Percentiles rank a stretch among this genome's conserved stretches.
phyloP scores from a whole-genome alignment of 306 rosid species.

The Carpinus fangiana region DNA sequence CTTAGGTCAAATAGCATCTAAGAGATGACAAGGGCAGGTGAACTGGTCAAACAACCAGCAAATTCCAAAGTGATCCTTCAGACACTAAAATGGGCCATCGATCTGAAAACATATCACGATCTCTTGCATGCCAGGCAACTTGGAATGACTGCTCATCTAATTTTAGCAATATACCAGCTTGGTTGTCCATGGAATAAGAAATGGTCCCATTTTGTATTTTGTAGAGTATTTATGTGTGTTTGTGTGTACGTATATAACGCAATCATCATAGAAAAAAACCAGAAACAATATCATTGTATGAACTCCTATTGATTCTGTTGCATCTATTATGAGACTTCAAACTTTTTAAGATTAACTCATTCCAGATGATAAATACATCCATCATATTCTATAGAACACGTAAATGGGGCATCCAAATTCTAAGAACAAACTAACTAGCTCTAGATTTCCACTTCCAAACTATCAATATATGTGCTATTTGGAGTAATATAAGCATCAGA shows the following conservation, averaged over 20 bases:
- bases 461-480: background rate
- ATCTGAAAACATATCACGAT: background rate
- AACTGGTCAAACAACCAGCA: slow-evolving; percentile 4
- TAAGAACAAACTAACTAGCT: background rate
- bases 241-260: too few relatives aligned
- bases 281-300: too few relatives aligned
- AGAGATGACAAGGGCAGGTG: background rate
- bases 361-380: background rate
- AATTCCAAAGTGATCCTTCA: background rate
- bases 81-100: background rate
- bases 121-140: background rate
- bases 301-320: background rate
- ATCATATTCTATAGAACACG: background rate
- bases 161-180: background rate
- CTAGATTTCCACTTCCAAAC: background rate
- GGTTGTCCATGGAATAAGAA: background rate
- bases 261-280: too few relatives aligned
- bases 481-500: background rate
- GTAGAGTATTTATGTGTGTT: too few relatives aligned
- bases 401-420: background rate
- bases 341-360: background rate
- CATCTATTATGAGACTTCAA: background rate
- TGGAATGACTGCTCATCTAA: background rate
- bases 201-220: too few relatives aligned
- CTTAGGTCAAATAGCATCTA: background rate